Conservation (phyloP, 2,329 filamentous ascomycete species). For the Endoconidiophora laricicola region DNA sequence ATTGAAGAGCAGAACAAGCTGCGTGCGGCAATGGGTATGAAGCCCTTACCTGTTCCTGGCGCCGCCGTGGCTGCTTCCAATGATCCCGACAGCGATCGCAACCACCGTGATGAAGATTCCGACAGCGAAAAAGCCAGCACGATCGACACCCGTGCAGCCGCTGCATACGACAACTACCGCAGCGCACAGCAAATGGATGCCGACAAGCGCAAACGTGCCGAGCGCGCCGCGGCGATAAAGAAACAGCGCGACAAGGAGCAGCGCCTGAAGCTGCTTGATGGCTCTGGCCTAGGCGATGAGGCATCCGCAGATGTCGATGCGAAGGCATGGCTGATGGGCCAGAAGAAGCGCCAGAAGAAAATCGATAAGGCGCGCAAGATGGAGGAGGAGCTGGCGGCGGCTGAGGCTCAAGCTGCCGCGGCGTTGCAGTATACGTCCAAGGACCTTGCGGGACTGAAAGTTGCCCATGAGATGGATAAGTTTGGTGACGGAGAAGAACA, state of each 20-base stretch:
- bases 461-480: conserved; percentile 69
- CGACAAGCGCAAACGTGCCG: conserved; percentile 62
- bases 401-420: conserved; percentile 48
- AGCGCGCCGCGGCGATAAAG: conserved; percentile 67
- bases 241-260: conserved; percentile 74
- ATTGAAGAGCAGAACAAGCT: conserved; percentile 93
- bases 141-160: conserved; percentile 61
- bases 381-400: conserved; percentile 64
- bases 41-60: conserved; percentile 72
- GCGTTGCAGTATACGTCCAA: conserved; percentile 60
- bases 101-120: conserved; percentile 29
- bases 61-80: conserved; percentile 24
- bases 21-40: conserved; percentile 74
- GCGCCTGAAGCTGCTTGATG: conserved; percentile 58
- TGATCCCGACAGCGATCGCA: conserved; percentile 27
- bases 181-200: conserved; percentile 52
- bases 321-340: conserved; percentile 68
- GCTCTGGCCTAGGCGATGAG: conserved; percentile 65
- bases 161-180: conserved; percentile 56
- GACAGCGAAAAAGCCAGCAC: conserved; percentile 66
- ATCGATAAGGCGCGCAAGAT: conserved; percentile 58
- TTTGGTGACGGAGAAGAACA: conserved; percentile 69
- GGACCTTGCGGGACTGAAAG: conserved; percentile 78
- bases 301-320: conserved; percentile 60
- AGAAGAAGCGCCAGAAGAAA: conserved; percentile 89